Base-by-base conservation (phyloP, 2,329 filamentous ascomycete species). In the Sporothrix sp. region DNA sequence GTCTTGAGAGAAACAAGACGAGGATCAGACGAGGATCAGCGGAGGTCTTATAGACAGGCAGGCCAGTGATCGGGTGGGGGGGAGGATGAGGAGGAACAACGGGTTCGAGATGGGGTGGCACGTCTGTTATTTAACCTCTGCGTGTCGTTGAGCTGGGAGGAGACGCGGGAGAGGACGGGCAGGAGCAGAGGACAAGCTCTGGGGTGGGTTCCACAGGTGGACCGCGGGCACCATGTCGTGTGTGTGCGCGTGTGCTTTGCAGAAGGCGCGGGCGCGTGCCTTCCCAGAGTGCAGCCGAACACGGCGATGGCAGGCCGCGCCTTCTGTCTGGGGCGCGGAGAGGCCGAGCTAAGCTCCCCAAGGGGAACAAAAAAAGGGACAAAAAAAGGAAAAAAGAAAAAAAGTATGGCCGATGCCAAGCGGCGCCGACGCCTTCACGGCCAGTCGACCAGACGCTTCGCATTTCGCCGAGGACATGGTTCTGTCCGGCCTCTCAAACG, bases 61-160 rank as follows among this genome's bases (percentile, higher is more conserved):
- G 38, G 40, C 21, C 11, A 49, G 23, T 37, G 37, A 50, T 53
- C 48, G 37, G 43, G 23, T 43, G 45, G 27, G 20, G 32, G 50
- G 38, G 32, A 28, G 45, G 25, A 37, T 38, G 45, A 37, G 35
- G 38, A 33, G 18, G 28, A n/a, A 32, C 27, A 18, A 36, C n/a
- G 14, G 40, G 33, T 20, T 7, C 18, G 35, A 37, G 16, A 45
- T 25, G 47, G 45, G 50, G 45, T 45, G 50, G 42, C 42, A 50
- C 46, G 50, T 39, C 44, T 23, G 48, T 44, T 54, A 52, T 49
- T 54, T 48, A 52, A 54, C 25, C 40, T 52, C 45, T 40, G 20
- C 16, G 39, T 32, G 21, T 42, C 25, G 45, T 27, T 36, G 21
- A 21, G 18, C 11, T 14, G 35, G 9, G 27, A 8, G 28, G 18